These are phyloP conservation scores for Neurospora sp. DNA, from an alignment of 495 filamentous ascomycete species.

Conservation along the genomic window DNA sequence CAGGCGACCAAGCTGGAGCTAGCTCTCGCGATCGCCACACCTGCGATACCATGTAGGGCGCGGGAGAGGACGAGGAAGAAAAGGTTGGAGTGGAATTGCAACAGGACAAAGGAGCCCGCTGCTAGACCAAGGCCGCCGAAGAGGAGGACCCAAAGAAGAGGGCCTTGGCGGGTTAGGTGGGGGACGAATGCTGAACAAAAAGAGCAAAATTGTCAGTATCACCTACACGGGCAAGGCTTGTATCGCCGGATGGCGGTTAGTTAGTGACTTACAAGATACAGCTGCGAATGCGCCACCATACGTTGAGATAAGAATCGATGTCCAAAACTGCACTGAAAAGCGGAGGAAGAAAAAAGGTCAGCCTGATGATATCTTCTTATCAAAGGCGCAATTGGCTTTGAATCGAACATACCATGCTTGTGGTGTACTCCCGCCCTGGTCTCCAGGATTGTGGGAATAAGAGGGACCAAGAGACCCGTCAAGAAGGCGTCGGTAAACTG, in stretches of 20 bases:
- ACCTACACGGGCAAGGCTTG: not conserved
- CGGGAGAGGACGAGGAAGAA: conserved; percentile 12
- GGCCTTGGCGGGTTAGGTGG: conserved; percentile 8
- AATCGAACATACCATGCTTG: conserved; percentile 9
- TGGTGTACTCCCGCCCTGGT: conserved; percentile 4
- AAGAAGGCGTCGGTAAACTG: not conserved
- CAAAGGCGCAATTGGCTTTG: not conserved
- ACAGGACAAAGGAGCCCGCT: conserved; percentile 9
- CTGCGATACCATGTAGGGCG: conserved; percentile 16
- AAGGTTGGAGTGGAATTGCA: conserved; percentile 12
- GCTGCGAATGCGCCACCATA: conserved; percentile 20
- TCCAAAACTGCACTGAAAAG: conserved; percentile 18
- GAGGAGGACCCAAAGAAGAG: conserved; percentile 4
- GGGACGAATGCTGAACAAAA: conserved; percentile 14
- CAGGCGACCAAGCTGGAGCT: conserved; percentile 9
- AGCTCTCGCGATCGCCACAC: conserved; percentile 11
- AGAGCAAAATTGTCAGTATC: not conserved
- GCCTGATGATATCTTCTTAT: not conserved
- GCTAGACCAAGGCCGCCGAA: conserved; percentile 12
- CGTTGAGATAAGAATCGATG: conserved; percentile 16
- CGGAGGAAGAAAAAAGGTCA: not conserved
- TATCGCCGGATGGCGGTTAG: not conserved
- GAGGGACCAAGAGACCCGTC: conserved; percentile 4
- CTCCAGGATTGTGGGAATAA: conserved; percentile 18
- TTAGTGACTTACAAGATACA: conserved; percentile 15